Evolutionary conservation across 2,329 filamentous ascomycete species (phyloP).

Genomic region (Neurospora crassa): DNA sequence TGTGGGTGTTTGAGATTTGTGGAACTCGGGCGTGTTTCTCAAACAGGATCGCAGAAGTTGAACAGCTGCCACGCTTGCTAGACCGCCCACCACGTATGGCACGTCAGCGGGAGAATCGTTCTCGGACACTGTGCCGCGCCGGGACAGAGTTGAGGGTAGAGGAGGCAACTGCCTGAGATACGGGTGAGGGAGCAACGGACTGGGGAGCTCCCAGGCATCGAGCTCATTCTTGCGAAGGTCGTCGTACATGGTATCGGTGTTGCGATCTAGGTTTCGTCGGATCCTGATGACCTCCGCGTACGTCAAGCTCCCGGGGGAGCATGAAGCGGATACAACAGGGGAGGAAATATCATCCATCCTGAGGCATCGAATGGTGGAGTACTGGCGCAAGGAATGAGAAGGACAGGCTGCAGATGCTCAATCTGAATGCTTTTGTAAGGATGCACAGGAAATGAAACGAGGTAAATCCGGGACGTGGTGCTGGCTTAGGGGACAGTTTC

Average conservation of each 20-base stretch:
- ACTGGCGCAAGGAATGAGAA: background rate
- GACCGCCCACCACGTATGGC: background rate
- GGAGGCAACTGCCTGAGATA: background rate
- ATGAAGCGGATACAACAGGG: background rate
- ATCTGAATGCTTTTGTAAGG: background rate
- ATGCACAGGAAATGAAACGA: background rate
- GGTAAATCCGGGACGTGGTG: background rate
- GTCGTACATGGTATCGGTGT: background rate
- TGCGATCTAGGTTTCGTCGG: background rate
- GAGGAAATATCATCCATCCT: background rate
- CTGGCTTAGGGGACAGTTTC: background rate
- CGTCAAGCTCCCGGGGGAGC: background rate
- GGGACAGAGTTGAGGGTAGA: background rate
- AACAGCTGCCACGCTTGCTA: constrained; percentile 9
- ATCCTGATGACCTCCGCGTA: background rate
- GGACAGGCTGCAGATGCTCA: background rate
- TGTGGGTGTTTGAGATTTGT: background rate
- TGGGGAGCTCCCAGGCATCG: background rate
- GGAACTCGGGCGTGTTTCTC: background rate
- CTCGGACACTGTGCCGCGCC: background rate
- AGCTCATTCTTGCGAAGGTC: background rate
- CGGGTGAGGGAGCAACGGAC: background rate
- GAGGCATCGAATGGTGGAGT: background rate
- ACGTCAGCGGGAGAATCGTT: background rate
- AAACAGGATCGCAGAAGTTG: constrained; percentile 7